These are phyloP conservation scores for Pezicula rhizophila DNA, from an alignment of 2,329 filamentous ascomycete genomes.

Conservation along the genomic window DNA sequence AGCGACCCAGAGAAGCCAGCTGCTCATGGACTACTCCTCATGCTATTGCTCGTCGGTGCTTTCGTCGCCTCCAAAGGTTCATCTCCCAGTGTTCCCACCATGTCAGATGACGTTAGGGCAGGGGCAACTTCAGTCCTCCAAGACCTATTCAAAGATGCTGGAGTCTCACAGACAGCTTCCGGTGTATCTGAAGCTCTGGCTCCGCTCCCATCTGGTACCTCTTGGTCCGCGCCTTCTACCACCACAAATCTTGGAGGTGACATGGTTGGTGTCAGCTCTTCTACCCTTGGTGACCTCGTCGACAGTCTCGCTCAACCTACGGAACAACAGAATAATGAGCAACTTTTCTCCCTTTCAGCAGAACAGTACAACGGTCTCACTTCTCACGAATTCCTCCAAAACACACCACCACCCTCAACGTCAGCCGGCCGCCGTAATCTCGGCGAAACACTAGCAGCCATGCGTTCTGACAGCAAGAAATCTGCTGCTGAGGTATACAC, in stretches of 20 bases:
- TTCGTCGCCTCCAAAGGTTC: constrained; percentile 87
- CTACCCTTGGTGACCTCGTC: constrained; percentile 60
- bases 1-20: constrained; percentile 55
- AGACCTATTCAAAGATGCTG: constrained; percentile 76
- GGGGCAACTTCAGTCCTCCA: constrained; percentile 73
- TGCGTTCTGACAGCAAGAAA: constrained; percentile 67
- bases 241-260: constrained; percentile 35
- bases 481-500: constrained; percentile 86
- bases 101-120: constrained; percentile 74
- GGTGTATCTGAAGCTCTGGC: constrained; percentile 35
- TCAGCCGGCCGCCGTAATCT: constrained; percentile 67
- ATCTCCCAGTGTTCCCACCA: constrained; percentile 65
- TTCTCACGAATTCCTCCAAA: constrained; percentile 65
- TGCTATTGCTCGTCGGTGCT: constrained; percentile 93
- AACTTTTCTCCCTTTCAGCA: constrained; percentile 79
- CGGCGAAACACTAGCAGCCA: constrained; percentile 71
- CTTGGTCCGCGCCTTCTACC: constrained; percentile 33
- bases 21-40: constrained; percentile 79
- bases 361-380: constrained; percentile 85
- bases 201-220: constrained; percentile 46
- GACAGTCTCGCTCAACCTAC: constrained; percentile 67
- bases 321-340: constrained; percentile 80
- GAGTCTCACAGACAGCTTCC: constrained; percentile 42
- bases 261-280: constrained; percentile 47
- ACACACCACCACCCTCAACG: constrained; percentile 42